These are phyloP conservation scores for Candida tetrigidarum DNA, from an alignment of 1,139 yeast species.

Conservation along the genomic window DNA sequence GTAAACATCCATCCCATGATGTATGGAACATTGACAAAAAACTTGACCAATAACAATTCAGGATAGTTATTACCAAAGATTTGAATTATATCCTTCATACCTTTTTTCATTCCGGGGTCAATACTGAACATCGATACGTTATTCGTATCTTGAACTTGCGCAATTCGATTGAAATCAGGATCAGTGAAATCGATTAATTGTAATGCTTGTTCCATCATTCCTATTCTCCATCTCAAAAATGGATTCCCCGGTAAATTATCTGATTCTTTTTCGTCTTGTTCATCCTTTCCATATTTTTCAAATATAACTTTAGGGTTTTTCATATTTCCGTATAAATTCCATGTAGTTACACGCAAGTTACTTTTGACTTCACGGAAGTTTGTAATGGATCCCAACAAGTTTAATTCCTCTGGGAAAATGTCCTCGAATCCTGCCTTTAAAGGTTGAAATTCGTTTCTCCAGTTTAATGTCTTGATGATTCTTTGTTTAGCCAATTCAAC, in stretches of 20 bases:
- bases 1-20: slow-evolving; percentile 81
- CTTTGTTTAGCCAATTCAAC: slow-evolving; percentile 51
- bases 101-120: slow-evolving; percentile 71
- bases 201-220: slow-evolving; percentile 83
- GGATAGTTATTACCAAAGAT: slow-evolving; percentile 84
- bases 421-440: slow-evolving; percentile 78
- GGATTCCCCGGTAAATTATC: slow-evolving; percentile 42
- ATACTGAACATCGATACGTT: slow-evolving; percentile 74
- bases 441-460: slow-evolving; percentile 83
- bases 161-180: slow-evolving; percentile 57
- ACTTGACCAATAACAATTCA: slow-evolving; percentile 72
- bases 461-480: slow-evolving; percentile 63
- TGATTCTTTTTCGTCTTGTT: slow-evolving; percentile 7
- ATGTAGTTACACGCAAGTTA: slow-evolving; percentile 60
- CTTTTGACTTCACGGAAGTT: slow-evolving; percentile 32
- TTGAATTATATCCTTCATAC: slow-evolving; percentile 68
- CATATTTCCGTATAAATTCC: slow-evolving; percentile 86
- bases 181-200: slow-evolving; percentile 61
- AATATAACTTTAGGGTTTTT: slow-evolving; percentile 65
- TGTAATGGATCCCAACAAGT: slow-evolving; percentile 71
- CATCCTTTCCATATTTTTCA: slow-evolving; percentile 46
- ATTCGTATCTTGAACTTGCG: slow-evolving; percentile 86
- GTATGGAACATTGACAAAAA: slow-evolving; percentile 78
- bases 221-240: slow-evolving; percentile 85
- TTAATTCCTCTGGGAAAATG: slow-evolving; percentile 58